These are phyloP conservation scores for Fusarium verticillioides DNA, from an alignment of 2,329 filamentous ascomycete genomes.

Conservation along the genomic window DNA sequence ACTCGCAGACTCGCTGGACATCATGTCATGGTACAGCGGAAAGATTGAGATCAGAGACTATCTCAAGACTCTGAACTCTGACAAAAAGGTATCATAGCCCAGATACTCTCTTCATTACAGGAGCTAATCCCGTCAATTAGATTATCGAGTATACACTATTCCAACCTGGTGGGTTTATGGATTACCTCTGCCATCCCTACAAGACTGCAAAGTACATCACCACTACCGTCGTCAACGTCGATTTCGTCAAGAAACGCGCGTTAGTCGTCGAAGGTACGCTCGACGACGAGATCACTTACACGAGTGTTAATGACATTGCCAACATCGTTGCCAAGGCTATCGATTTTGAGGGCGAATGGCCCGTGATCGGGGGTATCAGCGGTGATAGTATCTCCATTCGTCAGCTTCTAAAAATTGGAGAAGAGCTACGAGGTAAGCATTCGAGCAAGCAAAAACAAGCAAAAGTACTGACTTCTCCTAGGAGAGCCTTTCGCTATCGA, in stretches of 20 bases:
- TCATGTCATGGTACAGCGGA: conserved; percentile 5
- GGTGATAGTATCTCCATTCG: background rate
- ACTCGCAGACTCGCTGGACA: background rate
- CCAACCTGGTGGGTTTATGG: conserved; percentile 6
- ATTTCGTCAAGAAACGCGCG: background rate
- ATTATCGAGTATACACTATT: conserved; percentile 1
- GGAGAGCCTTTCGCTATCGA: background rate
- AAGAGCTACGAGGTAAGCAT: background rate
- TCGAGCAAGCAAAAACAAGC: accelerated
- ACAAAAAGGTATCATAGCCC: accelerated
- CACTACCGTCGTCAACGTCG: background rate
- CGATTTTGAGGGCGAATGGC: background rate
- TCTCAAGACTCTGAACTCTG: background rate
- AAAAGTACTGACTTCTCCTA: accelerated
- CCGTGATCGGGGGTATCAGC: background rate
- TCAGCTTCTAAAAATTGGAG: background rate
- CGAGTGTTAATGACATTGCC: background rate
- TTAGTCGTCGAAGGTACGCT: conserved; percentile 1
- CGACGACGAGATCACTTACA: background rate
- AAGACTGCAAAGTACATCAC: conserved; percentile 2
- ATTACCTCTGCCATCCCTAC: conserved; percentile 6
- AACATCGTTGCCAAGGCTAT: background rate
- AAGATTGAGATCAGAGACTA: conserved; percentile 1
- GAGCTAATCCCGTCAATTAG: accelerated
- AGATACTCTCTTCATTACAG: accelerated